Base-by-base conservation (phyloP, 345 rosid species). In the Gossypium raimondii region DNA sequence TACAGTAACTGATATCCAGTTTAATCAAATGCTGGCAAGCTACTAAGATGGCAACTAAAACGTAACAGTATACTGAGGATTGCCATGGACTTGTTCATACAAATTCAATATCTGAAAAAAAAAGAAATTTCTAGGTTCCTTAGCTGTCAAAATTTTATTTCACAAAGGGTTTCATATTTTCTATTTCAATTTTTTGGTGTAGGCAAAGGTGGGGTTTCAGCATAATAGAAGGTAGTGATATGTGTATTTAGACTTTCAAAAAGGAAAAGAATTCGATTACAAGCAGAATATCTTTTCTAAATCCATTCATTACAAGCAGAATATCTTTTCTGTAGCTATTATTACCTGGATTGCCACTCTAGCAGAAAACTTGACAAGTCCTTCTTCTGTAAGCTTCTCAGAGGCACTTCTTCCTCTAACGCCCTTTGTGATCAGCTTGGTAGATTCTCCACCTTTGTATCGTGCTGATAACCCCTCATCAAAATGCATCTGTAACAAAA, bases 391-490 rank as follows among this genome's bases (percentile, higher is more conserved):
- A 66, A 94, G 92, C 85, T 94, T 92, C 84, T 81, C 93, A 27
- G 83, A 71, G 48, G 97, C 95, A 81, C 82, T 80, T 80, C 91
- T 82, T 67, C 56, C 71, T 47, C 71, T 45, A 25, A 45, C 59
- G 29, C 73, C 59, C 59, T 69, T 69, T 2, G 57, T 51, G 44
- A 69, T 58, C 64, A 86, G 86, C 84, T 89, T 69, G 24, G 59
- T 89, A 47, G 88, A 87, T 65, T 89, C 92, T 78, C 93, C 87
- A 79, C 94, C 86, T 86, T 87, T 92, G 76, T 80, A 81, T 67
- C 93, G 91, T 47, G 92, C 95, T 62, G 93, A 86, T 81, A 94
- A 79, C 62, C 87, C 98, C 80, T 94, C 98, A 80, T 94, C 97
- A 84, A 94, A 94, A 82, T 94, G 97, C 80, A 91, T 85, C 97